Percentiles rank a stretch among this genome's conserved stretches.
Conservation (phyloP, 2,329 filamentous ascomycete genomes). For the Calonectria naviculata region DNA sequence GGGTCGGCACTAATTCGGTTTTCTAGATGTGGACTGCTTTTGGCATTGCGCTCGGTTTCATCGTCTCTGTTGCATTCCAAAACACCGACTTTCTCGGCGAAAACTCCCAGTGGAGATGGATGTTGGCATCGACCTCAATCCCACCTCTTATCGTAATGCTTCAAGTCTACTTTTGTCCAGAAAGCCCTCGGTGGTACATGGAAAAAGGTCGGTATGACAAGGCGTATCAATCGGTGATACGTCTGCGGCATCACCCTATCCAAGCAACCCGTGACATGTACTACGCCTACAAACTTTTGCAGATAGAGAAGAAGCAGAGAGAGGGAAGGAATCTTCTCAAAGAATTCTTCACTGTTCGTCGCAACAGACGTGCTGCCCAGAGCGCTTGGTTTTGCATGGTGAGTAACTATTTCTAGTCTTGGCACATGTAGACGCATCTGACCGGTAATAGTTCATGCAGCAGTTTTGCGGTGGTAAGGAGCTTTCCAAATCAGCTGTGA, state of each 20-base stretch:
- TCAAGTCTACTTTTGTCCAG: conserved; percentile 71
- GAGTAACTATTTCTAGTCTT: background rate
- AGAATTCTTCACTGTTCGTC: conserved; percentile 43
- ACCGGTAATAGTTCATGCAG: conserved; percentile 42
- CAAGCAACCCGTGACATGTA: conserved; percentile 63
- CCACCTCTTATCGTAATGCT: conserved; percentile 63
- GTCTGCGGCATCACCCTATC: conserved; percentile 57
- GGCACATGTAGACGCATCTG: background rate
- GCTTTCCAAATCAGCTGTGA: no score
- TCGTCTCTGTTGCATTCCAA: conserved; percentile 63
- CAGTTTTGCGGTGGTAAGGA: conserved; percentile 49
- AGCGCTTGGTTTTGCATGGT: conserved; percentile 47
- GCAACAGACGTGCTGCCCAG: conserved; percentile 46
- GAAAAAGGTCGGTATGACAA: conserved; percentile 55
- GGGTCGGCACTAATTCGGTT: background rate
- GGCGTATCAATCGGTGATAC: conserved; percentile 57
- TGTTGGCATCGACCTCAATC: conserved; percentile 68
- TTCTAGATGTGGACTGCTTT: conserved; percentile 45
- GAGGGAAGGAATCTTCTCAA: conserved; percentile 38
- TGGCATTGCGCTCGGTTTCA: conserved; percentile 60
- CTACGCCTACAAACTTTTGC: conserved; percentile 54
- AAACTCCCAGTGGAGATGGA: conserved; percentile 64
- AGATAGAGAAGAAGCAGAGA: conserved; percentile 40
- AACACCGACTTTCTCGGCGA: conserved; percentile 58
- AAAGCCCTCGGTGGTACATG: conserved; percentile 62